Evolutionary conservation across 306 rosid species (phyloP), one percentile per base, ranked within the genome.

Genomic region (Castanea sativa): DNA sequence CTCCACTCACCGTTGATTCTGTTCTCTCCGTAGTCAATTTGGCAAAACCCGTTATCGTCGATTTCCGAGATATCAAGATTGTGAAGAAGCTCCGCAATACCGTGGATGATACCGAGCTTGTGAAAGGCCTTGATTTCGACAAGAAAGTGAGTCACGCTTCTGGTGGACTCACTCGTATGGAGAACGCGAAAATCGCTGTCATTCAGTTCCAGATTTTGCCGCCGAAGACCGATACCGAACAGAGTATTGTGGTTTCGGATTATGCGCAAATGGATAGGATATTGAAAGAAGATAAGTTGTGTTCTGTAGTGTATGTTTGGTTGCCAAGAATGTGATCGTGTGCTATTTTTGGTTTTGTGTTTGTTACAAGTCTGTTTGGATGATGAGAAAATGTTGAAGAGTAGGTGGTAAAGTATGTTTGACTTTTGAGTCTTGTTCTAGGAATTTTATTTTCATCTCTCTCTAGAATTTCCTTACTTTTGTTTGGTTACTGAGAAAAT

Each of bases 141-240:
- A 95, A 90, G 91, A 95, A 92, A 86, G 93, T 84, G 1, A 95
- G 99, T 43, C 98, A 92, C 43, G 98, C 99, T 0, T 91, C 99
- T 0, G 98, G 99, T 2, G 98, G 99, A 19, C 97, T 97, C 0
- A 91, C 94, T 0, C 85, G 99, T 11, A 89, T 90, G 93, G 99
- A 95, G 81, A 91, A 89, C 60, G 97, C 99, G 0, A 92, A 91
- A 81, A 92, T 92, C 69, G 98, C 96, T 1, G 97, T 95, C 59
- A 95, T 95, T 69, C 99, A 95, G 81, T 95, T 95, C 76, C 99
- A 95, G 92, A 95, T 95, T 85, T 95, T 98, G 0, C 98, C 99
- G 0, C 98, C 98, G 0, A 95, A 95, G 29, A 95, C 98, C 0
- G 99, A 95, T 41, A 92, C 91, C 10, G 99, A 95, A 68, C 98